Evolutionary conservation across 768 basidiomycete species (phyloP).

Genomic region (Cantharellus anzutake): DNA sequence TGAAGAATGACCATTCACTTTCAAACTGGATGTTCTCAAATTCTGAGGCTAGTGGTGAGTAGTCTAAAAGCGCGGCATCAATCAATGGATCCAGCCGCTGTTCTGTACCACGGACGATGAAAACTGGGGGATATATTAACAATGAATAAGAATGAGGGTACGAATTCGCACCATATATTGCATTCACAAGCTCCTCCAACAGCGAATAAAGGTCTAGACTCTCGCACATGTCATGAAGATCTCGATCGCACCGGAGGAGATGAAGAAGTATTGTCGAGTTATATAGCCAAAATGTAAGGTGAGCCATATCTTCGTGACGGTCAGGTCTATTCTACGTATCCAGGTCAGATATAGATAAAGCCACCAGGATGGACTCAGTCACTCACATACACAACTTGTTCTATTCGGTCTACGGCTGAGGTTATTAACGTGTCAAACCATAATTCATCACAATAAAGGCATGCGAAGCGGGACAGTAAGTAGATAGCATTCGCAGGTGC

Average conservation of each 20-base stretch:
- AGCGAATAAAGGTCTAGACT: slow-evolving; percentile 67
- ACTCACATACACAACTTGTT: slow-evolving; percentile 81
- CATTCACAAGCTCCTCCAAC: slow-evolving; percentile 84
- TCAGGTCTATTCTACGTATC: slow-evolving; percentile 29
- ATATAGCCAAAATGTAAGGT: slow-evolving; percentile 85
- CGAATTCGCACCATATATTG: slow-evolving; percentile 55
- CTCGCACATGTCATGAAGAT: slow-evolving; percentile 63
- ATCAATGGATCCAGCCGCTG: slow-evolving; percentile 72
- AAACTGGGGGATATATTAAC: slow-evolving; percentile 34
- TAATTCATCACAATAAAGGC: slow-evolving; percentile 67
- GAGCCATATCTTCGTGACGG: slow-evolving; percentile 63
- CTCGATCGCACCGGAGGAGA: slow-evolving; percentile 69
- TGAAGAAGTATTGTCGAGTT: slow-evolving; percentile 84
- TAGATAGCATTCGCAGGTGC: slow-evolving; percentile 86
- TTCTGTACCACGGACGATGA: slow-evolving; percentile 86
- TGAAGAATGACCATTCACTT: slow-evolving; percentile 84
- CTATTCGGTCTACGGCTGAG: slow-evolving; percentile 80
- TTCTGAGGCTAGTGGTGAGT: slow-evolving; percentile 54
- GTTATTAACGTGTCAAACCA: slow-evolving; percentile 90
- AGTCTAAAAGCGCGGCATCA: slow-evolving; percentile 67
- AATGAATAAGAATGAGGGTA: background rate
- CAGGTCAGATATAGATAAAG: slow-evolving; percentile 1
- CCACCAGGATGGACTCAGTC: background rate
- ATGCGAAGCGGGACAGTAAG: slow-evolving; percentile 85
- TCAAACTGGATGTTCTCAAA: slow-evolving; percentile 81